Base-by-base conservation (phyloP, 208 protist species). In the Novymonas esmeraldas region DNA sequence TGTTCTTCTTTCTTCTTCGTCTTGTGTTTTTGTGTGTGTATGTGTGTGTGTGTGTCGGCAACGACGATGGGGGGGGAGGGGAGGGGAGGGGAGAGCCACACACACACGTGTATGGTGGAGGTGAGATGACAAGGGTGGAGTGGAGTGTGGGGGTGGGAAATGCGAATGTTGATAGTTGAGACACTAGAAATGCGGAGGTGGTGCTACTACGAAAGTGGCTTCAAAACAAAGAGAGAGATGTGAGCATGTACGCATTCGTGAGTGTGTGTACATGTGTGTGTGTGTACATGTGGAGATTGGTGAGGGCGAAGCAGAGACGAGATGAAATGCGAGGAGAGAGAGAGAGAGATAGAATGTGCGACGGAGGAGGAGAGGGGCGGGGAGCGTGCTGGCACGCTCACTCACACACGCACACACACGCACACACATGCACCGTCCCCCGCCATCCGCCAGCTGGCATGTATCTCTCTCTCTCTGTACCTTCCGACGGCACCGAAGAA, bases 221-320 rank as follows among this genome's bases (percentile, higher is more conserved):
- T 10, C 7, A 46, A n/a, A 0, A 46, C 16, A 46, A n/a, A n/a
- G 22, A 20, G 13, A 46, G 6, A 50, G 28, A 16, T 0, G 45
- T 18, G n/a, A 50, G 0, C 3, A n/a, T 3, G 28, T 28, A 3
- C 20, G 51, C 51, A 38, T 3, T 28, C 18, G 26, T 28, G 29
- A 16, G 13, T 57, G 51, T 39, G 31, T 39, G 55, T 20, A 24
- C 63, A 55, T 68, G 44, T 52, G 56, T 42, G 44, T 59, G 31
- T 59, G 34, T 49, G 41, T 45, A 7, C 49, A 20, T 38, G 9
- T 61, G 51, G 4, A 28, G 0, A 31, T 16, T 51, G 6, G 50
- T n/a, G 29, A 6, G 14, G 7, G 26, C 31, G 31, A 55, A 22
- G 29, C n/a, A n/a, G n/a, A n/a, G n/a, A n/a, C 28, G 0, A 39